Base-by-base conservation (phyloP, 2,329 filamentous ascomycete genomes). In the Cucurbitaria berberidis region DNA sequence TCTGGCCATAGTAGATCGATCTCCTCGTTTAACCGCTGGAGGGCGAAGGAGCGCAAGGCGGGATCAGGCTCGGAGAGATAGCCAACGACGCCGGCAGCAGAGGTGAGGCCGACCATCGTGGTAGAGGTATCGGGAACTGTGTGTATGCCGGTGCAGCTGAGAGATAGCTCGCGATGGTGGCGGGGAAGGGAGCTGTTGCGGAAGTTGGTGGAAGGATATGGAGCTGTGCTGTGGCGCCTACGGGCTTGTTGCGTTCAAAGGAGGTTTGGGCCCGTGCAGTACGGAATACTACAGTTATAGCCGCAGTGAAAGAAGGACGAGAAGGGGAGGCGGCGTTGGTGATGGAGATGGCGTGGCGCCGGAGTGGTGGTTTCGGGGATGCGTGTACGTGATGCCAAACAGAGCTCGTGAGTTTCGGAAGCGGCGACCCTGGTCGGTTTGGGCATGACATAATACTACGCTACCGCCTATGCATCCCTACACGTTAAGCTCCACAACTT, bases 1-100 rank as follows among this genome's bases (percentile, higher is more conserved):
- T 99, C 95, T 57, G 93, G 96, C 95, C 95, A 99, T 66, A 99
- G 86, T 60, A 93, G 89, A 77, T 98, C 93, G 69, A 99, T 96
- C 73, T 98, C 90, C 68, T 95, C 90, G 78, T 99, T 96, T 71
- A 99, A 86, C 64, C 91, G 93, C 80, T 96, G 90, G 64, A 99
- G 84, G 63, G 95, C 95, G 75, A 97, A 99, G 67, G 93, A 87
- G 82, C 92, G 93, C 77, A 99, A 87, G 78, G 96, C 91, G 51
- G 90, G 86, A 78, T 98, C 95, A 68, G 96, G 92, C 75, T 99
- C 95, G 64, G 91, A 89, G 59, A 99, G 86, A 77, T 97, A 97
- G 80, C 92, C 93, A 74, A 99, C 86, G 54, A 99, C 87, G 77
- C 95, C 95, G 64, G 91, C 93, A 64, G 95, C 95, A 67, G 93